Conservation (phyloP, 768 basidiomycete genomes). For the Leccinum fibrillosum region DNA sequence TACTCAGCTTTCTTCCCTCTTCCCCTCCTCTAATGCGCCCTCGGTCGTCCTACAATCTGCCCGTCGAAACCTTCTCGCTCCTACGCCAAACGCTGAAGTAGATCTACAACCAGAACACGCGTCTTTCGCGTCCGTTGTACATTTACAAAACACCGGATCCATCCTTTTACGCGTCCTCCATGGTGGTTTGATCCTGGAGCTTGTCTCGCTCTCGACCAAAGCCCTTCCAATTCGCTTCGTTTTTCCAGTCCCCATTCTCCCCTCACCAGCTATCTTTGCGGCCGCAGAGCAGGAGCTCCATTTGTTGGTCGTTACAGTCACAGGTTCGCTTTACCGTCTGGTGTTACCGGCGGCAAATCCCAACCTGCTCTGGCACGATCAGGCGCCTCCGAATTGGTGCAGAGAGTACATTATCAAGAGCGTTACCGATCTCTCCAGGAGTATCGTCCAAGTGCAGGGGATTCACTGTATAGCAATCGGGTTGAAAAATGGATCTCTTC, state of each 20-base stretch:
- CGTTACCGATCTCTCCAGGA: constrained; percentile 39
- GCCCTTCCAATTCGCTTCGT: constrained; percentile 70
- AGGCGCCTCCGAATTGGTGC: constrained; percentile 52
- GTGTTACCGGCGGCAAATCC: constrained; percentile 57
- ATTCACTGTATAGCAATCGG: constrained; percentile 63
- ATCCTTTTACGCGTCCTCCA: constrained; percentile 75
- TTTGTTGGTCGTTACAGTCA: constrained; percentile 62
- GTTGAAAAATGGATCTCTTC: constrained; percentile 56
- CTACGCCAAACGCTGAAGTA: constrained; percentile 35
- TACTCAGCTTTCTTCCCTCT: constrained; percentile 64
- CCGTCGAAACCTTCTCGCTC: constrained; percentile 51
- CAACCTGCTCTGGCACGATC: constrained; percentile 56
- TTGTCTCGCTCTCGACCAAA: constrained; percentile 67
- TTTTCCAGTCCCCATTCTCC: constrained; percentile 67
- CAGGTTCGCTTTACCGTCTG: constrained; percentile 72
- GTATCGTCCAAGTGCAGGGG: constrained; percentile 64
- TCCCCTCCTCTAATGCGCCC: constrained; percentile 47
- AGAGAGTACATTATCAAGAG: constrained; percentile 67
- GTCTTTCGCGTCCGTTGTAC: constrained; percentile 54
- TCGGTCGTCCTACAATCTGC: constrained; percentile 57
- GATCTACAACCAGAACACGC: constrained; percentile 71
- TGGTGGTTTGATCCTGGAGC: constrained; percentile 68
- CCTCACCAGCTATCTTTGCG: constrained; percentile 62
- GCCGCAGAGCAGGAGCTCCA: constrained; percentile 51
- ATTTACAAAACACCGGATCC: constrained; percentile 56